A percentile compares a stretch with the other conserved stretches of the same genome.
phyloP scores from a whole-genome alignment of 116 monocot genomes.

The Phalaenopsis hybrid region DNA sequence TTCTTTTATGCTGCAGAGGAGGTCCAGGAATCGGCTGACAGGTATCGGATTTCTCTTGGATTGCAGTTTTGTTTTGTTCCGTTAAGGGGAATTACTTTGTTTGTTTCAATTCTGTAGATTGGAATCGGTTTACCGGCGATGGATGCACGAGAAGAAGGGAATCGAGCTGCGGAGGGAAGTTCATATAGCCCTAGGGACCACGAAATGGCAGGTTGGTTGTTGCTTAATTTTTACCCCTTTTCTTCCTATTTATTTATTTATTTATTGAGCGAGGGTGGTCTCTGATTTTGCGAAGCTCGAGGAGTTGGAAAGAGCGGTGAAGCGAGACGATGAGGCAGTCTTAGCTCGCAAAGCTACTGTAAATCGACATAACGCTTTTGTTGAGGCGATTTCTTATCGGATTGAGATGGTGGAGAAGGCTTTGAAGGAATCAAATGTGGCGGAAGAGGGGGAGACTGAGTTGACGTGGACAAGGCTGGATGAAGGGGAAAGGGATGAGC shows the following conservation, averaged over 20 bases:
- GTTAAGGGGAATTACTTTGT: neutral
- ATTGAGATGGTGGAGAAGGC: conserved; percentile 29
- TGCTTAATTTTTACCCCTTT: neutral
- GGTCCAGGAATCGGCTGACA: conserved; percentile 60
- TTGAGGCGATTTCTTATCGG: conserved; percentile 25
- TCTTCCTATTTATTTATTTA: neutral
- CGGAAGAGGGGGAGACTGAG: neutral
- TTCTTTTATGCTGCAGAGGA: conserved; percentile 68
- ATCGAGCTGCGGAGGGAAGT: conserved; percentile 36
- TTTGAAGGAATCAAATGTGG: conserved; percentile 17
- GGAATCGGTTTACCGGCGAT: conserved; percentile 47
- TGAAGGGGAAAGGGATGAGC: conserved; percentile 37
- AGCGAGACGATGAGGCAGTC: conserved; percentile 15
- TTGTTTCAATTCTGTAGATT: conserved; percentile 16
- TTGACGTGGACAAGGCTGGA: conserved; percentile 30
- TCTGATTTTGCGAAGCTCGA: conserved; percentile 27
- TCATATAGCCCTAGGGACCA: conserved; percentile 40
- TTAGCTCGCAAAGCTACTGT: conserved; percentile 25
- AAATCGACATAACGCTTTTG: conserved; percentile 29
- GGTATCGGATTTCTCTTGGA: conserved; percentile 18
- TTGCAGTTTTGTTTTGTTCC: neutral
- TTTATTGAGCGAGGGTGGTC: neutral
- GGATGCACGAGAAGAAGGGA: conserved; percentile 27
- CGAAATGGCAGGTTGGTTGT: conserved; percentile 53
- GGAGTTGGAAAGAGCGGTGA: conserved; percentile 28